Evolutionary conservation across 2,329 filamentous ascomycete species (phyloP), one percentile per base, ranked within the genome.

Genomic region (Monosporascus sp.): DNA sequence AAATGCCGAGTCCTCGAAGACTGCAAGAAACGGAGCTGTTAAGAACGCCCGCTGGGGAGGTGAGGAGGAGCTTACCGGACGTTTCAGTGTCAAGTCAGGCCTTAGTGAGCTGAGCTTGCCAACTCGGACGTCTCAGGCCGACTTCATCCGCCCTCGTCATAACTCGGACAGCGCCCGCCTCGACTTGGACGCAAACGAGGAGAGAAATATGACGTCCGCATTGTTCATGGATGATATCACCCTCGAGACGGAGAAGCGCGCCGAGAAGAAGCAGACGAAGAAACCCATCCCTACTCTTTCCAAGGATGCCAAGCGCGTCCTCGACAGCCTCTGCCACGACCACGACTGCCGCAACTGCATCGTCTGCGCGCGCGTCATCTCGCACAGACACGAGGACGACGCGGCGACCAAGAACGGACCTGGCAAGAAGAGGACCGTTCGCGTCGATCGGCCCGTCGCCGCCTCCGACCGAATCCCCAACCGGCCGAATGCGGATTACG

Each of bases 371-470:
- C 78, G 81, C 31, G 80, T 84, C 63, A 73, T 72, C 17, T 73
- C 74, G 9, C 74, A 63, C 52, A 54, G 49, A 27, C 58, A 62
- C 24, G 52, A 55, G 3, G 48, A 75, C 54, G 68, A 68, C n/a
- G 59, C 69, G 5, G 59, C 70, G 6, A 60, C 70, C 4, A 73
- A 77, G 48, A 58, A 73, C 16, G 65, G 68, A 14, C 60, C 63
- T 17, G 72, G 72, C 56, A 80, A 84, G 66, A 84, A 85, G 67
- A 80, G 81, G 38, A 72, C 74, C 49, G 74, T 90, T 40, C 80
- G 77, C 46, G 78, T 87, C 46, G 71, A 82, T 31, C 84, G 82
- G 31, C 87, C 87, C 2, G 77, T 86, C 44, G 84, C 86, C 16
- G 82, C 88, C 52, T 86, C 84, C 0, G 80, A 85, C 67, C 83